Evolutionary conservation across 2,329 filamentous ascomycete genomes (phyloP).

Genomic region (Onygenales sp.): DNA sequence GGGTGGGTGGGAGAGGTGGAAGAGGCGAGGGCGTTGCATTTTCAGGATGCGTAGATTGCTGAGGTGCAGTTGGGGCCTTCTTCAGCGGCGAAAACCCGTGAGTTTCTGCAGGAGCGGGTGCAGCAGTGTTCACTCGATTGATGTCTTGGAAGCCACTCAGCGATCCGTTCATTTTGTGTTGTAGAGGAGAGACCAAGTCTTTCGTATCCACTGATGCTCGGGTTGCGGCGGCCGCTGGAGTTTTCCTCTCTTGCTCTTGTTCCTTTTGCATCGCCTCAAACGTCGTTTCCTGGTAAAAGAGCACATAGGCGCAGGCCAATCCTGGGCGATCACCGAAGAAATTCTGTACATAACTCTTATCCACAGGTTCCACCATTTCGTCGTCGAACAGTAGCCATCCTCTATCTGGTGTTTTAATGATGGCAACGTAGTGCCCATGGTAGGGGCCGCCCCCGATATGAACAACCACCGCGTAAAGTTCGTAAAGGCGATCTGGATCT

Average conservation of each 20-base stretch:
- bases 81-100: slow-evolving; percentile 22
- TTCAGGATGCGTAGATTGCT: slow-evolving; percentile 36
- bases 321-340: slow-evolving; percentile 93
- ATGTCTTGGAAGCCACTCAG: slow-evolving; percentile 21
- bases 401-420: slow-evolving; percentile 92
- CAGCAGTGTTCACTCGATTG: slow-evolving; percentile 30
- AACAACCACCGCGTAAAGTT: slow-evolving; percentile 92
- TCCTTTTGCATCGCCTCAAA: slow-evolving; percentile 61
- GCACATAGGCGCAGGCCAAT: slow-evolving; percentile 87
- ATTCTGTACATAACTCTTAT: slow-evolving; percentile 90
- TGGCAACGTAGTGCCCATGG: slow-evolving; percentile 94
- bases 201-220: slow-evolving; percentile 40
- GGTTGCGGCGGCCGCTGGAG: slow-evolving; percentile 8
- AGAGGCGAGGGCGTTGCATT: slow-evolving; percentile 13
- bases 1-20: slow-evolving; percentile 15
- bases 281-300: slow-evolving; percentile 93
- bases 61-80: slow-evolving; percentile 34
- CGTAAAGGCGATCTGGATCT: slow-evolving; percentile 87
- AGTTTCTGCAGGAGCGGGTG: slow-evolving; percentile 28
- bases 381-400: slow-evolving; percentile 97
- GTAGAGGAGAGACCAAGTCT: slow-evolving; percentile 12
- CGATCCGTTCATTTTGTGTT: slow-evolving; percentile 23
- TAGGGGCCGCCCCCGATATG: slow-evolving; percentile 96
- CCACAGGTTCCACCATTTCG: slow-evolving; percentile 95
- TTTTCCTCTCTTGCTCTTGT: slow-evolving; percentile 66